Evolutionary conservation across 768 basidiomycete species (phyloP), one percentile per base, ranked within the genome.

Genomic region (Kwoniella bestiolae): DNA sequence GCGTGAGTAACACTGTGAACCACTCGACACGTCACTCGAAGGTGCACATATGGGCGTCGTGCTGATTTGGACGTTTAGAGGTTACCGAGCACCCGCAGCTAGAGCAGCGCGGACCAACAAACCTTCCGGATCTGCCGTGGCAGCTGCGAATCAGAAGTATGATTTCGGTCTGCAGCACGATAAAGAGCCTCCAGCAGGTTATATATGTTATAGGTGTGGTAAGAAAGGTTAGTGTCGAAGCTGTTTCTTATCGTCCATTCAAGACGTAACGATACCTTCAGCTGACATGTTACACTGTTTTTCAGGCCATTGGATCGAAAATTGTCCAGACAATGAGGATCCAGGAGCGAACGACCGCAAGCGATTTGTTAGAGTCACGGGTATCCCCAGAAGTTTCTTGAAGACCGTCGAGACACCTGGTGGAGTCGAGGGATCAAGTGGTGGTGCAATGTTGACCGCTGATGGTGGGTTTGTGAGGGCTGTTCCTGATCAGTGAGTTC

Each of bases 281-380:
- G 14, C 41, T 63, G 12, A 47, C 46, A 25, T 35, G 18, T 21
- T 7, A 16, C 46, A 46, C 66, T 61, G 49, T 23, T 21, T n/a
- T n/a, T n/a, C n/a, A 97, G 95, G 96, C 44, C 96, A 99, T 78
- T 99, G 96, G 96, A 99, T 99, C 69, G 94, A 99, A 79, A 92
- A 96, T 68, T 99, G 96, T 79, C 96, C 96, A 1, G 96, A 94
- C 5, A 97, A 97, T 79, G 94, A 90, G 73, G 92, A 99, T 78
- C 90, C 92, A 56, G 92, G 94, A 53, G 96, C 89, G 70, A 92
- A 95, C 81, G 90, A 98, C 75, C 85, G 90, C 63, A 95, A 95
- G 51, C 90, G 94, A 28, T 94, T 99, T 80, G 97, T 97, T 79
- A 86, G 96, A 56, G 98, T 96, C 3, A 99, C 96, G 9, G 96